Evolutionary conservation across 1,284 basidiomycete genomes (phyloP), one percentile per base, ranked within the genome.

Genomic region (Volvariella surrecta): DNA sequence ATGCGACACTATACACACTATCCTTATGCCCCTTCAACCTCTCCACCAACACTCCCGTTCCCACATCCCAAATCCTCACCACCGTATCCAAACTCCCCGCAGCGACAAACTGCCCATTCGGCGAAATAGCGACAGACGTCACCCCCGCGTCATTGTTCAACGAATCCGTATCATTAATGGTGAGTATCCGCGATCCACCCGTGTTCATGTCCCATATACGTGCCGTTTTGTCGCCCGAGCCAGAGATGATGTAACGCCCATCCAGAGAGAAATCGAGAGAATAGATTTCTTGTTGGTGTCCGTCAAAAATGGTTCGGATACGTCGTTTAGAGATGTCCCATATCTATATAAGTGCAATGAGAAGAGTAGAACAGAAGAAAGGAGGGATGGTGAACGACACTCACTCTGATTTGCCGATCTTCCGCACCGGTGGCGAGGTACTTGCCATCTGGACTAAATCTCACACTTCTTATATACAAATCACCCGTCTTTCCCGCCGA

Each of bases 281-380:
- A 66, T 91, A 93, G 55, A 93, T 90, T 61, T 92, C 89, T 58
- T 88, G 85, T 58, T 80, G 78, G 61, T 92, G 89, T 1, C 89
- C 89, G 48, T 82, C 76, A 55, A 91, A 86, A 9, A 83, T 65
- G 52, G 76, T 77, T 44, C 75, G 68, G 54, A 89, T 83, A 19
- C 71, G 70, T 53, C 80, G 77, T 55, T 77, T 77, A 20, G 71
- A 70, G 53, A 92, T 87, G 58, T 91, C 86, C 89, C 89, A 92
- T 55, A 86, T 86, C 84, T 82, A 50, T 2, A 28, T 21, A 35
- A 11, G 24, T 6, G 24, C 6, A 8, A 35, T 19, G 34, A n/a
- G 6, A 7, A 35, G 18, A 35, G 6, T 35, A n/a, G 34, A 35
- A 7, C n/a, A 40, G 30, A 10, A 20, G 34, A 6, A 37, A 13